A percentile compares a stretch with the other conserved stretches of the same genome.
Conservation (phyloP, 371 early-diverging fungal species). For the Mortierella sp. region DNA sequence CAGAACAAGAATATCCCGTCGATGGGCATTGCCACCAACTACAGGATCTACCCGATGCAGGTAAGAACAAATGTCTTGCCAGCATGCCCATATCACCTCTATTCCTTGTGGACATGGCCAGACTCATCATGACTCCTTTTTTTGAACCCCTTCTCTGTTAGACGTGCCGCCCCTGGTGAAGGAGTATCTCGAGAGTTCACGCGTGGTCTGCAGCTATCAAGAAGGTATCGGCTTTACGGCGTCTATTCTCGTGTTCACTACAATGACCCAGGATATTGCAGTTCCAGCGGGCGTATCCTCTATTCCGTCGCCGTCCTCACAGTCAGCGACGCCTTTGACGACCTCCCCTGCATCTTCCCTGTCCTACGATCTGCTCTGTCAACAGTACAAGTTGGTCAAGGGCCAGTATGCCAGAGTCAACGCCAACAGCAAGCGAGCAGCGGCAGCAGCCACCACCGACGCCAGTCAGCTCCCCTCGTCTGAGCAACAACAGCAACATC, state of each 20-base stretch:
- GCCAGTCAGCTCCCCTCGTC: conserved; percentile 1
- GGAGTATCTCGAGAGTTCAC: conserved; percentile 5
- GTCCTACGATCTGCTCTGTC: conserved; percentile 3
- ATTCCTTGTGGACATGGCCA: conserved; percentile 15
- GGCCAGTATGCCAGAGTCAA: neutral
- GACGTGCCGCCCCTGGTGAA: conserved; percentile 18
- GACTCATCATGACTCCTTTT: neutral
- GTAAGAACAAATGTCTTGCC: conserved; percentile 10
- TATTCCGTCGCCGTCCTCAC: neutral
- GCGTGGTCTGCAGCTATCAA: conserved; percentile 4
- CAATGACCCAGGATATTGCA: conserved; percentile 17
- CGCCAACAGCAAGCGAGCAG: conserved; percentile 15
- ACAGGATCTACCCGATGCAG: conserved; percentile 8
- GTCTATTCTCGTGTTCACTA: conserved; percentile 10
- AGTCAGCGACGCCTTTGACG: conserved; percentile 11
- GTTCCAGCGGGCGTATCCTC: conserved; percentile 10
- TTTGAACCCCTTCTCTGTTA: neutral
- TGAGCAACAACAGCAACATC: conserved; percentile 9
- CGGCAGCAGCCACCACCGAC: conserved; percentile 7
- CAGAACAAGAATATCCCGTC: neutral
- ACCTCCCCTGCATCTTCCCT: conserved; percentile 16
- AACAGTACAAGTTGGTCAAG: conserved; percentile 1
- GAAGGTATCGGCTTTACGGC: neutral
- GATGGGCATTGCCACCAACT: neutral
- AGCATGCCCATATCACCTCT: conserved; percentile 3